A percentile compares a stretch with the other conserved stretches of the same genome.
Conservation (phyloP, 2,329 filamentous ascomycete species). For the Spiromastix sp. region DNA sequence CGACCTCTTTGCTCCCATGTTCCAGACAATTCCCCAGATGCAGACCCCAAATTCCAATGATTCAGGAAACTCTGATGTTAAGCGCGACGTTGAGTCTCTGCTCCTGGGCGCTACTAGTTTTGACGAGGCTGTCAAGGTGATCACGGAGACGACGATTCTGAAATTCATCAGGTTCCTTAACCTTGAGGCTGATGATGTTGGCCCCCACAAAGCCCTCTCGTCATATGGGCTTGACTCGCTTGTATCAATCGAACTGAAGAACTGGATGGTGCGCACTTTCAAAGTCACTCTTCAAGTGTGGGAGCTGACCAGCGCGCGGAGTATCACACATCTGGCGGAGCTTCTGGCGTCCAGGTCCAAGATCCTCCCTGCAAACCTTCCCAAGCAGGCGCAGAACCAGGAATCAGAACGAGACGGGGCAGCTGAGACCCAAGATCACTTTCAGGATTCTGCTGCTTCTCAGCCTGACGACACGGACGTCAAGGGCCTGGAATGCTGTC, state of each 20-base stretch:
- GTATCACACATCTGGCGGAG: not conserved
- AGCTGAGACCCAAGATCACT: not conserved
- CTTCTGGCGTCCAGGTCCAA: slow-evolving; percentile 1
- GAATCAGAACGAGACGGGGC: not conserved
- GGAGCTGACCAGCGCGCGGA: slow-evolving; percentile 3
- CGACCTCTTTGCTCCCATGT: slow-evolving; percentile 1
- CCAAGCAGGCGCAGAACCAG: not conserved
- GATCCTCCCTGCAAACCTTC: slow-evolving; percentile 1
- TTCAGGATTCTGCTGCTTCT: not conserved
- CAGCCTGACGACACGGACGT: not conserved
- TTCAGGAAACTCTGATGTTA: not conserved
- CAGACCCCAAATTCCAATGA: slow-evolving; percentile 1
- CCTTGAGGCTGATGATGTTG: not conserved
- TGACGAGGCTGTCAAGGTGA: not conserved
- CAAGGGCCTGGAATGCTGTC: not conserved
- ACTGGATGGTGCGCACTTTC: slow-evolving; percentile 3
- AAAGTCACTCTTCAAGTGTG: slow-evolving; percentile 3
- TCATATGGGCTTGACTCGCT: slow-evolving; percentile 5
- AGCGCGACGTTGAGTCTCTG: not conserved
- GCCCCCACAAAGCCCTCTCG: not conserved
- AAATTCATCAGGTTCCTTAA: not conserved
- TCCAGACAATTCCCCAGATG: slow-evolving; percentile 1
- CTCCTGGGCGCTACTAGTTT: not conserved
- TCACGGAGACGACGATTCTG: not conserved
- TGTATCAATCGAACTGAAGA: slow-evolving; percentile 5